Evolutionary conservation across 1,284 basidiomycete species (phyloP).

Genomic region (Rhodotorula sp.): DNA sequence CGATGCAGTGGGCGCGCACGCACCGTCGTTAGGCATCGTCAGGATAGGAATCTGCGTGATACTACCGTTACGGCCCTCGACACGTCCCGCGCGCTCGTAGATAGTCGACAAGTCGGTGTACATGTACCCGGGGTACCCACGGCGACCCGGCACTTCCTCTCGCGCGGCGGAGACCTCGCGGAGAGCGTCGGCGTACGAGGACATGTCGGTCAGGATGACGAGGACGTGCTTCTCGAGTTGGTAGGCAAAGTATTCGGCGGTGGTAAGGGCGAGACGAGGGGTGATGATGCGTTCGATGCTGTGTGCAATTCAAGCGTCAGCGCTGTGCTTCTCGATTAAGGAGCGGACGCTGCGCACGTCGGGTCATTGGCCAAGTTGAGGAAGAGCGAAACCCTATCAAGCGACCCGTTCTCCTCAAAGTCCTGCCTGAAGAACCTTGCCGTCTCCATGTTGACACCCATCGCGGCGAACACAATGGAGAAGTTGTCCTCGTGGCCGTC

Average conservation of each 20-base stretch:
- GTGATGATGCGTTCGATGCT: slow-evolving; percentile 98
- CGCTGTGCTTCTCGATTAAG: too few species aligned
- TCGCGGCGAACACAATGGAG: slow-evolving; percentile 98
- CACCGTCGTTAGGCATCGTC: slow-evolving; percentile 99
- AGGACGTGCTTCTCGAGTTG: slow-evolving; percentile 99
- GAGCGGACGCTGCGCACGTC: slow-evolving; percentile 56
- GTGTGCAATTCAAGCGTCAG: neutral
- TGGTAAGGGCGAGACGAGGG: slow-evolving; percentile 94
- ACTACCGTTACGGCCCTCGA: slow-evolving; percentile 94
- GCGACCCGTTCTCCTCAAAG: slow-evolving; percentile 97
- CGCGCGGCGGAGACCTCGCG: slow-evolving; percentile 98
- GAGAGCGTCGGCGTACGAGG: slow-evolving; percentile 93
- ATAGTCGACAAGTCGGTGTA: slow-evolving; percentile 92
- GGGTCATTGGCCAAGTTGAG: slow-evolving; percentile 99
- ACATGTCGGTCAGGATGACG: slow-evolving; percentile 99
- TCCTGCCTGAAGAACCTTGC: slow-evolving; percentile 99
- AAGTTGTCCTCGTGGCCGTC: slow-evolving; percentile 99
- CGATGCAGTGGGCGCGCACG: slow-evolving; percentile 42
- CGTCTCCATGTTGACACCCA: slow-evolving; percentile 99
- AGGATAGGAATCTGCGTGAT: slow-evolving; percentile 99
- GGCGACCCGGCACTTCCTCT: slow-evolving; percentile 98
- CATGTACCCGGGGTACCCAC: slow-evolving; percentile 99
- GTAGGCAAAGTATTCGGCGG: slow-evolving; percentile 99
- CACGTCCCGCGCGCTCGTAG: slow-evolving; percentile 98
- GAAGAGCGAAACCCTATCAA: slow-evolving; percentile 97